Percentiles rank a stretch among this genome's conserved stretches.
Evolutionary conservation across 2,329 filamentous ascomycete genomes (phyloP).

Genomic region (Tolypocladium guangdongense): DNA sequence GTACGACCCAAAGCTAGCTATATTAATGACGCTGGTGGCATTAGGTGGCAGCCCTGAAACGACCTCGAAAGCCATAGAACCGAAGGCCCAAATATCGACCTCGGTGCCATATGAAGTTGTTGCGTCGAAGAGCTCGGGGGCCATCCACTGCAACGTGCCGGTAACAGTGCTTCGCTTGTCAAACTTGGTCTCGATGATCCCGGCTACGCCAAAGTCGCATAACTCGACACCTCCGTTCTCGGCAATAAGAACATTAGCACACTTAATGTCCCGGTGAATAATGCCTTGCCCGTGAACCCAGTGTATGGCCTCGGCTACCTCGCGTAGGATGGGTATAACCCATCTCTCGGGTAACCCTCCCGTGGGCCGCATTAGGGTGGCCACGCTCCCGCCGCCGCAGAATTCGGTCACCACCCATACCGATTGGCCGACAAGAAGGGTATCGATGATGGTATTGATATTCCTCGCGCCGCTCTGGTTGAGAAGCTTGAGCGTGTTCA

Average conservation of each 20-base stretch:
- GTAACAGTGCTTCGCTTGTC: slow-evolving; percentile 74
- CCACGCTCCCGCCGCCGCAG: slow-evolving; percentile 74
- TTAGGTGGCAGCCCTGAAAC: slow-evolving; percentile 68
- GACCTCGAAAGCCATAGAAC: slow-evolving; percentile 71
- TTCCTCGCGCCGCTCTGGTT: slow-evolving; percentile 68
- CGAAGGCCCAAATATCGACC: slow-evolving; percentile 78
- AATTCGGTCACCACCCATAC: slow-evolving; percentile 88
- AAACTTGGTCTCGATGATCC: slow-evolving; percentile 62
- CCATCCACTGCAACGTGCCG: slow-evolving; percentile 80
- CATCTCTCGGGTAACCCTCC: slow-evolving; percentile 57
- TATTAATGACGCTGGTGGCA: slow-evolving; percentile 38
- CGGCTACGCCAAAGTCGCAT: slow-evolving; percentile 76
- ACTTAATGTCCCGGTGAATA: slow-evolving; percentile 63
- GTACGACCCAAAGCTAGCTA: slow-evolving; percentile 41
- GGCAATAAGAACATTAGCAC: slow-evolving; percentile 70
- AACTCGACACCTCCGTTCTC: slow-evolving; percentile 69
- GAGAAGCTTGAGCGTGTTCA: slow-evolving; percentile 59
- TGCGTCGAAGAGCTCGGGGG: slow-evolving; percentile 62
- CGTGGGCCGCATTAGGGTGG: slow-evolving; percentile 59
- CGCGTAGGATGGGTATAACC: slow-evolving; percentile 56
- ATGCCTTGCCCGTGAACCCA: slow-evolving; percentile 61
- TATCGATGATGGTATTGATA: slow-evolving; percentile 72
- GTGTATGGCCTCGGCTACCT: slow-evolving; percentile 53
- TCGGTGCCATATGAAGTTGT: slow-evolving; percentile 56
- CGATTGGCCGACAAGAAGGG: slow-evolving; percentile 63